Conservation (phyloP, 345 rosid genomes). For the Melaleuca alternifolia region DNA sequence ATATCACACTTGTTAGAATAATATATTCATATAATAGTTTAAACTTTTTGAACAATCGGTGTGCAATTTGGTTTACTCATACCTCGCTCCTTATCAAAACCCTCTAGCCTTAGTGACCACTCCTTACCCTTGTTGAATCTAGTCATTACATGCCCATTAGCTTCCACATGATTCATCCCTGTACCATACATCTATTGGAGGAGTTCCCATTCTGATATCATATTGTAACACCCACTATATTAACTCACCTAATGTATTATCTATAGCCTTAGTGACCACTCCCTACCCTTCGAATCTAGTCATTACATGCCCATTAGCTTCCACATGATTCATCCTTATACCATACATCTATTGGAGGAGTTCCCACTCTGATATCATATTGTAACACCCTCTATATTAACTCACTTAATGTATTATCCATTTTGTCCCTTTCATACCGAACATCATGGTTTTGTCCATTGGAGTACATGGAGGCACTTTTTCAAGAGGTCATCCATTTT, state of each 20-base stretch:
- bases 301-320: background rate
- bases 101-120: too few species aligned
- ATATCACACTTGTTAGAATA: too few species aligned
- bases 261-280: too few species aligned
- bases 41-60: background rate
- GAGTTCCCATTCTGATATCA: rapidly evolving
- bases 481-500: background rate
- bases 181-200: background rate
- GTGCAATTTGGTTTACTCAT: background rate
- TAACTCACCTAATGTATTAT: background rate
- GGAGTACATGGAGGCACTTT: background rate
- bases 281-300: too few species aligned
- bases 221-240: background rate
- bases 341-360: background rate
- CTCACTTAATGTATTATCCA: background rate
- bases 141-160: too few species aligned
- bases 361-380: rapidly evolving
- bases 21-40: too few species aligned
- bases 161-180: background rate
- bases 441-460: background rate
- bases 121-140: too few species aligned
- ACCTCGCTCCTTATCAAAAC: background rate
- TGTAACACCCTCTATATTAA: background rate
- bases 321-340: rapidly evolving
- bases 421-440: background rate